Evolutionary conservation across 1,284 basidiomycete genomes (phyloP).

Genomic region (Amylostereum chailletii): DNA sequence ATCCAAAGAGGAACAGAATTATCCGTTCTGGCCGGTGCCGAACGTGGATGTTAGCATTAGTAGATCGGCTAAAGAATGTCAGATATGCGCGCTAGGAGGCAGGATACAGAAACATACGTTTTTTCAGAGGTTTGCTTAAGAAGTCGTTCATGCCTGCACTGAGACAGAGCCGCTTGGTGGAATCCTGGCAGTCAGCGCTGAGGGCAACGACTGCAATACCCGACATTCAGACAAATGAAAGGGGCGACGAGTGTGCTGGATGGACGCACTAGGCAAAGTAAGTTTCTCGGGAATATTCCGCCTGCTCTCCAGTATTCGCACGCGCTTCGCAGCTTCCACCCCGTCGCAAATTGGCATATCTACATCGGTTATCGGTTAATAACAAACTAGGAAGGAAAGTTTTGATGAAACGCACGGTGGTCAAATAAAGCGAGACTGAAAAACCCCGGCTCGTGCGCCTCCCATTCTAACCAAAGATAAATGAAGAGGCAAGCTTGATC

Average conservation of each 20-base stretch:
- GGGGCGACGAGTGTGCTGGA: not conserved
- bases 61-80: constrained; percentile 4
- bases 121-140: constrained; percentile 60
- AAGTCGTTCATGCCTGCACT: constrained; percentile 70
- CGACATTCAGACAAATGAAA: constrained; percentile 2
- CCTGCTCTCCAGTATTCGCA: constrained; percentile 50
- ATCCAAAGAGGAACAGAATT: not conserved
- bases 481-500: not conserved
- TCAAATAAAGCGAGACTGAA: constrained; percentile 65
- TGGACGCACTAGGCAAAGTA: constrained; percentile 42
- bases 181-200: constrained; percentile 67
- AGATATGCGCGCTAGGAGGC: constrained; percentile 8
- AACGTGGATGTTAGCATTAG: not conserved
- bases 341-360: constrained; percentile 73
- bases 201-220: constrained; percentile 48
- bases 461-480: constrained; percentile 42
- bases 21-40: not conserved
- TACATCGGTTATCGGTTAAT: constrained; percentile 14
- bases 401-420: constrained; percentile 41
- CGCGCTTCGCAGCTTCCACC: constrained; percentile 58
- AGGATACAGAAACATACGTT: constrained; percentile 31
- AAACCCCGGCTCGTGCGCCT: constrained; percentile 54
- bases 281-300: constrained; percentile 33
- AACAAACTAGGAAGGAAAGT: not conserved
- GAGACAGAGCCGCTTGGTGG: constrained; percentile 61